Conservation (phyloP, 2,329 filamentous ascomycete species). For the Endothia cerciana region DNA sequence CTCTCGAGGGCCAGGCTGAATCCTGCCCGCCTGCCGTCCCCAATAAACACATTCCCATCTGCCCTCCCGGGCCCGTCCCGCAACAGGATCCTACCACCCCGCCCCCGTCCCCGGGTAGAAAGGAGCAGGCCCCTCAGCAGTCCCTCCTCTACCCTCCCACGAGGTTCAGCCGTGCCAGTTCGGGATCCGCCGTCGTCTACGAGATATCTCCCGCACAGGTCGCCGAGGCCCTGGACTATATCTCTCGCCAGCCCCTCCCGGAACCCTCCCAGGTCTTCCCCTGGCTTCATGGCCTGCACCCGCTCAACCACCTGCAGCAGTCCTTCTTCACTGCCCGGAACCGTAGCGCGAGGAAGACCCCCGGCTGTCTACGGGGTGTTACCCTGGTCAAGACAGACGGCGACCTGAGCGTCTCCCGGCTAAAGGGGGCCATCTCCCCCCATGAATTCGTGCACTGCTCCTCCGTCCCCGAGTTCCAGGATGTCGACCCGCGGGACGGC, state of each 20-base stretch:
- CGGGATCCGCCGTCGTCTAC: conserved; percentile 67
- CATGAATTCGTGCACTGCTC: conserved; percentile 71
- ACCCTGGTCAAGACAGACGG: conserved; percentile 89
- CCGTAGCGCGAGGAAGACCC: conserved; percentile 70
- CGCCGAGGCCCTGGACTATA: conserved; percentile 73
- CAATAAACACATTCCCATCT: conserved; percentile 90
- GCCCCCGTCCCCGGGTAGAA: conserved; percentile 66
- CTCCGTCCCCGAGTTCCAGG: conserved; percentile 67
- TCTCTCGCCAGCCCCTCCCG: conserved; percentile 79
- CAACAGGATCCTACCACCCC: conserved; percentile 62
- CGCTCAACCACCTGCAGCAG: conserved; percentile 84
- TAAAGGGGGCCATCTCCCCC: conserved; percentile 86
- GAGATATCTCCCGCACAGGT: conserved; percentile 72
- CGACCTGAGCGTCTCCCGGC: conserved; percentile 70
- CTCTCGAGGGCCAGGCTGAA: conserved; percentile 40
- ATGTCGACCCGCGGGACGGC: conserved; percentile 83
- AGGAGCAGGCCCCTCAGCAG: conserved; percentile 57
- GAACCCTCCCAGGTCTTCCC: conserved; percentile 88
- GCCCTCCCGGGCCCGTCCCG: conserved; percentile 74
- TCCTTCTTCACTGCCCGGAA: conserved; percentile 84
- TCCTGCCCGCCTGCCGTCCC: conserved; percentile 59
- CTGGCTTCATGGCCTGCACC: conserved; percentile 93
- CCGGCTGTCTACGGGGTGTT: conserved; percentile 77
- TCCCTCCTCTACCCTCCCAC: conserved; percentile 79
- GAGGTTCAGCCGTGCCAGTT: conserved; percentile 56